Percentiles rank a stretch among this genome's conserved stretches.
phyloP scores from a whole-genome alignment of 257 asterid species.

The Ilex asprella region DNA sequence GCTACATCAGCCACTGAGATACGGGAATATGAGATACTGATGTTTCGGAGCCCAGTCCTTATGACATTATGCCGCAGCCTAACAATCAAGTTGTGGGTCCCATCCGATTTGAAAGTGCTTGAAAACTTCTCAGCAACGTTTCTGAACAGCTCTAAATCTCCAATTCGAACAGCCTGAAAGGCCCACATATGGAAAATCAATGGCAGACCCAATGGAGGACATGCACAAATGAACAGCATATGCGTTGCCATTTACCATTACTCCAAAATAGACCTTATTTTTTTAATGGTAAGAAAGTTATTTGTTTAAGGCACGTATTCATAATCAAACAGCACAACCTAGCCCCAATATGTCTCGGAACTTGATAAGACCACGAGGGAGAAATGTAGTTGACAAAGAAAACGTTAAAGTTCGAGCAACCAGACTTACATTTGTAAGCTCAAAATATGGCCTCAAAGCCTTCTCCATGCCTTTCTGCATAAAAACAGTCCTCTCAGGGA shows the following conservation, averaged over 20 bases:
- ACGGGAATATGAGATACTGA: conserved; percentile 77
- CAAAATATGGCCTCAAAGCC: conserved; percentile 87
- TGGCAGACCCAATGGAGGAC: neutral
- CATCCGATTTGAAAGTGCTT: conserved; percentile 60
- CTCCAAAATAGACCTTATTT: too few relatives aligned
- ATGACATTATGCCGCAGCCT: conserved; percentile 88
- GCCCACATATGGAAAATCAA: neutral
- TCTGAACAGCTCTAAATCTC: conserved; percentile 78
- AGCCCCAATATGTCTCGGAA: too few relatives aligned
- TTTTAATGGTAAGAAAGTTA: too few relatives aligned
- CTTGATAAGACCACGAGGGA: too few relatives aligned
- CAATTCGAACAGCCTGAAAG: conserved; percentile 84
- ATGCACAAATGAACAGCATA: too few relatives aligned
- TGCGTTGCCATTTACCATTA: too few relatives aligned
- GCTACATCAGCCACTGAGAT: conserved; percentile 79
- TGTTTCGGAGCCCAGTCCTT: conserved; percentile 81
- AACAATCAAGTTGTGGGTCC: conserved; percentile 79
- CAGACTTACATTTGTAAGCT: conserved; percentile 85
- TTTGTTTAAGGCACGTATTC: too few relatives aligned
- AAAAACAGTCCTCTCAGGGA: conserved; percentile 88
- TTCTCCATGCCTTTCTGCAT: conserved; percentile 97
- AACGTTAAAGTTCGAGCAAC: neutral
- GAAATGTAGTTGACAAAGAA: neutral
- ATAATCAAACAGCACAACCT: neutral
- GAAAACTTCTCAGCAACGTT: conserved; percentile 68